A percentile compares a stretch with the other conserved stretches of the same genome.
These are phyloP conservation scores for Solanum piurae DNA, from an alignment of 257 asterid genomes.

Conservation along the genomic window DNA sequence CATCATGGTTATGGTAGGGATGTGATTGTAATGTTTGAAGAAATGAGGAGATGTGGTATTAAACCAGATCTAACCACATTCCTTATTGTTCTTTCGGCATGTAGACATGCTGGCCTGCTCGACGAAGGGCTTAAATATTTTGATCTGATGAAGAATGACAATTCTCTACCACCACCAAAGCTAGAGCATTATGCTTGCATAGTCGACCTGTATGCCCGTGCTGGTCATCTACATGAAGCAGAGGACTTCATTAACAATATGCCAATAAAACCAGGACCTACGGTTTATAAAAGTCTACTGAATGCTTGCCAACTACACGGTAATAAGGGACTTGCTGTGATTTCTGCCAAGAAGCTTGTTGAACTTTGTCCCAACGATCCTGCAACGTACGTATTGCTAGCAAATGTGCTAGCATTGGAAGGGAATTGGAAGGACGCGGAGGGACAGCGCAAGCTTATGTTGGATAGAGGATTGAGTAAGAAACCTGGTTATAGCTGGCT, in stretches of 20 bases:
- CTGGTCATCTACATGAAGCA: slow-evolving; percentile 47
- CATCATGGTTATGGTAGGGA: slow-evolving; percentile 45
- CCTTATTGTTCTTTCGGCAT: slow-evolving; percentile 42
- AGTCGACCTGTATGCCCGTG: slow-evolving; percentile 57
- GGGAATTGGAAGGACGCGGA: slow-evolving; percentile 59
- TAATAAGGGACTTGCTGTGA: slow-evolving; percentile 34
- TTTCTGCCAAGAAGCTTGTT: slow-evolving; percentile 41
- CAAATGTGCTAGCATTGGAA: slow-evolving; percentile 47
- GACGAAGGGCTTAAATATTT: slow-evolving; percentile 45
- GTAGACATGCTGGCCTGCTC: slow-evolving; percentile 57
- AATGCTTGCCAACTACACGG: slow-evolving; percentile 49
- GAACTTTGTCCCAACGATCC: slow-evolving; percentile 48
- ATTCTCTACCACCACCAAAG: slow-evolving; percentile 19
- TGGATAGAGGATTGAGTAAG: slow-evolving; percentile 35
- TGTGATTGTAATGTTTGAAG: slow-evolving; percentile 40
- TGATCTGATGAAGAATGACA: slow-evolving; percentile 32
- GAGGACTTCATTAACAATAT: slow-evolving; percentile 38
- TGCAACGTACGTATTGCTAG: slow-evolving; percentile 34
- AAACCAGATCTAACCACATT: slow-evolving; percentile 46
- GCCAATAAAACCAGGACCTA: slow-evolving; percentile 39
- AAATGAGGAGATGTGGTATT: slow-evolving; percentile 30
- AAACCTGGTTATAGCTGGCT: slow-evolving; percentile 47
- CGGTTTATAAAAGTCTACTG: slow-evolving; percentile 38
- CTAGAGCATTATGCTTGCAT: slow-evolving; percentile 54
- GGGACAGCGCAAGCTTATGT: slow-evolving; percentile 31